Conservation (phyloP, 257 asterid genomes). For the Fraxinus excelsior region DNA sequence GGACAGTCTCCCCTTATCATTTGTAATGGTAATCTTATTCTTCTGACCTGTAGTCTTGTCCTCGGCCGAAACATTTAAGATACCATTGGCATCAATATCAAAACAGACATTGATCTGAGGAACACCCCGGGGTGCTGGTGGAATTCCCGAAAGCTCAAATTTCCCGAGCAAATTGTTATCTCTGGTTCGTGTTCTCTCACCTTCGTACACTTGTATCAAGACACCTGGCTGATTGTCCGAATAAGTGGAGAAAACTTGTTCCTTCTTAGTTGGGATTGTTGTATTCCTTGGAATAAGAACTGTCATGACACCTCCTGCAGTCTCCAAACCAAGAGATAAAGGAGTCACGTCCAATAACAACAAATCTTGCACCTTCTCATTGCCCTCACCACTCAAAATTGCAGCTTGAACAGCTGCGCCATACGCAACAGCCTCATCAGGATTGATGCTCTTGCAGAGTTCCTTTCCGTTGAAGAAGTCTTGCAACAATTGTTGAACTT, state of each 20-base stretch:
- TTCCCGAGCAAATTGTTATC: neutral
- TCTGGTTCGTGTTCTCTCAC: neutral
- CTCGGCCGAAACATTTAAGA: neutral
- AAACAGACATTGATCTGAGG: constrained; percentile 1
- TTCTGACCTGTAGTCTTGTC: constrained; percentile 2
- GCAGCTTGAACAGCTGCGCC: constrained; percentile 3
- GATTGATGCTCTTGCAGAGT: constrained; percentile 5
- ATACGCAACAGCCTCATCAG: neutral
- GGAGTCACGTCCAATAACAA: constrained; percentile 1
- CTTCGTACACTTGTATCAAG: neutral
- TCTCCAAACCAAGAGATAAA: constrained; percentile 1
- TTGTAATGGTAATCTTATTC: neutral
- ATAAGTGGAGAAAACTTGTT: neutral
- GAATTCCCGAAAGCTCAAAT: neutral
- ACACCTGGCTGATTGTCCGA: constrained; percentile 2
- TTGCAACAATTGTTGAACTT: neutral
- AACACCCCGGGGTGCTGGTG: neutral
- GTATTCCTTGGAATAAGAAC: neutral
- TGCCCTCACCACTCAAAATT: constrained; percentile 1
- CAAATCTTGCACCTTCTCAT: neutral
- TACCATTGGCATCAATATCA: neutral
- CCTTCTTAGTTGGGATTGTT: neutral
- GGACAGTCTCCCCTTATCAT: neutral
- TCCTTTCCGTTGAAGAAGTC: neutral
- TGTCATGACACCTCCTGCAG: neutral